Percentiles rank a stretch among this genome's conserved stretches.
These are phyloP conservation scores for Paratinospora sagittata DNA, from an alignment of 164 flowering plant genomes.

Conservation along the genomic window DNA sequence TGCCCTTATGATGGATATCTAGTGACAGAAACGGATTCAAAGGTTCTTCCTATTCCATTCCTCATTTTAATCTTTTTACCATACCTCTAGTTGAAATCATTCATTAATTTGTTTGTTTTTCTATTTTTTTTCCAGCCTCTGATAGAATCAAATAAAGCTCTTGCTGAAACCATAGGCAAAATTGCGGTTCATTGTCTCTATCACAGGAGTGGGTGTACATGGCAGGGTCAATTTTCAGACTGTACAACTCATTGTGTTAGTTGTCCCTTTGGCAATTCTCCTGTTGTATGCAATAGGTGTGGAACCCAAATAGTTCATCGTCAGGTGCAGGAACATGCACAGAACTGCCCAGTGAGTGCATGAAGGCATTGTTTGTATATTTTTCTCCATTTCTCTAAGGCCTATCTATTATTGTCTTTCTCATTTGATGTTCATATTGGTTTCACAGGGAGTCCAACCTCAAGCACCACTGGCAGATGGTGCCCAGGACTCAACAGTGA, in stretches of 20 bases:
- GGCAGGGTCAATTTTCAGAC: slow-evolving; percentile 90
- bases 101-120: not conserved
- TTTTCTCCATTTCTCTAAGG: not conserved
- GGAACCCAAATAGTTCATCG: slow-evolving; percentile 85
- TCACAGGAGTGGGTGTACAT: slow-evolving; percentile 91
- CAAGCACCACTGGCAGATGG: slow-evolving; percentile 44
- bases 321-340: slow-evolving; percentile 96
- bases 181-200: slow-evolving; percentile 78
- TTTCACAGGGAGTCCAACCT: slow-evolving; percentile 60
- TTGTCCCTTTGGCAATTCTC: slow-evolving; percentile 87
- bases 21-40: slow-evolving; percentile 85
- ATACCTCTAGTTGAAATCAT: not conserved
- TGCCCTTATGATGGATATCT: slow-evolving; percentile 97
- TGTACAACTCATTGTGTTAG: slow-evolving; percentile 70
- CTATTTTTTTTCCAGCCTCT: slow-evolving; percentile 57
- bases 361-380: not conserved
- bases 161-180: slow-evolving; percentile 86
- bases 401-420: not conserved
- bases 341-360: slow-evolving; percentile 72
- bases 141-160: slow-evolving; percentile 57
- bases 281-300: slow-evolving; percentile 93
- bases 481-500: slow-evolving; percentile 26
- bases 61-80: not conserved
- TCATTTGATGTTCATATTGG: slow-evolving; percentile 1
- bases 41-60: slow-evolving; percentile 36